Evolutionary conservation across 352 stramenopile species (phyloP).

Genomic region (Elongisporangium anandrum): DNA sequence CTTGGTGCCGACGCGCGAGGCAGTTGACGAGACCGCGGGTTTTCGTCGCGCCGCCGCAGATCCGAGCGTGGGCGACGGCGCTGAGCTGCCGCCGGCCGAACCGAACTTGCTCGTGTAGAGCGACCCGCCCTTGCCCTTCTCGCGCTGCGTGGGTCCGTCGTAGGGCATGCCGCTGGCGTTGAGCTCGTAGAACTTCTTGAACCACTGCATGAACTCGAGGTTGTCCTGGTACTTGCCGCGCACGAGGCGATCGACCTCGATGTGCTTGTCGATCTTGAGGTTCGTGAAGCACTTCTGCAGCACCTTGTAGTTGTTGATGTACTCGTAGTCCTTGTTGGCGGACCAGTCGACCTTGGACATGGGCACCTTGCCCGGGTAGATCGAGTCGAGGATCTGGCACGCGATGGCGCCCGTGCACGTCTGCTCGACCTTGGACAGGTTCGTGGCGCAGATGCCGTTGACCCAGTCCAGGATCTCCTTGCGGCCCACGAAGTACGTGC

Average conservation of each 20-base stretch:
- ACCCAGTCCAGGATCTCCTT: slow-evolving; percentile 99
- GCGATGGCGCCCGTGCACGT: slow-evolving; percentile 95
- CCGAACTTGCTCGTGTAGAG: slow-evolving; percentile 76
- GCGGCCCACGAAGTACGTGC: slow-evolving; percentile 95
- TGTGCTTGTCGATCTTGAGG: slow-evolving; percentile 93
- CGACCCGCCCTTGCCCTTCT: slow-evolving; percentile 92
- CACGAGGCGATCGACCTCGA: slow-evolving; percentile 98
- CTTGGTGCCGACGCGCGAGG: slow-evolving; percentile 24
- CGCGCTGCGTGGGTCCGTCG: slow-evolving; percentile 89
- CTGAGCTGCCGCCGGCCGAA: slow-evolving; percentile 9
- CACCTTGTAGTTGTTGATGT: slow-evolving; percentile 99
- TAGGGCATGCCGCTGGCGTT: slow-evolving; percentile 89
- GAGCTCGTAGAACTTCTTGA: slow-evolving; percentile 91
- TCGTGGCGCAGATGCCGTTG: slow-evolving; percentile 94
- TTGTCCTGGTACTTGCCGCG: slow-evolving; percentile 99
- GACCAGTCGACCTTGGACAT: slow-evolving; percentile 98
- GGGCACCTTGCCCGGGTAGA: slow-evolving; percentile 93
- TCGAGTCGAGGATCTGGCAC: slow-evolving; percentile 96
- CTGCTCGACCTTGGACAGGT: slow-evolving; percentile 97
- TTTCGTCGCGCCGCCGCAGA: slow-evolving; percentile 36
- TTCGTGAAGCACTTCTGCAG: slow-evolving; percentile 97
- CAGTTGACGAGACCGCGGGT: slow-evolving; percentile 18
- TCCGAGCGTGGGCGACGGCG: slow-evolving; percentile 22
- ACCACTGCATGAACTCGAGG: slow-evolving; percentile 99
- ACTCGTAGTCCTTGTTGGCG: slow-evolving; percentile 97